Conservation (phyloP, 257 asterid species). For the Nemophila menziesii region DNA sequence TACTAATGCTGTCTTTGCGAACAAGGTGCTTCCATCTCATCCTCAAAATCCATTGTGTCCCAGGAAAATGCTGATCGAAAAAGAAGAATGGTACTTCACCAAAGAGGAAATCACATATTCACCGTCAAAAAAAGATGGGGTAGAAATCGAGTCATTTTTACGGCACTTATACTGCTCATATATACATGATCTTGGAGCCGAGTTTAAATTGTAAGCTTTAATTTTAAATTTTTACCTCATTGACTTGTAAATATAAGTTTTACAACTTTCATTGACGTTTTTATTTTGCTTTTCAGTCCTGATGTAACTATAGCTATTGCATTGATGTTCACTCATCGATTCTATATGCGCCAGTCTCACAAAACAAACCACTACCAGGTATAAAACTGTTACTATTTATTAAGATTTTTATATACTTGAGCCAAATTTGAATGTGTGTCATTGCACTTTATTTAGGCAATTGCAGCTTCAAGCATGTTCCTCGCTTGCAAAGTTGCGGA, state of each 20-base stretch:
- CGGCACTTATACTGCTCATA: conserved; percentile 34
- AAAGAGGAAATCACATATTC: conserved; percentile 39
- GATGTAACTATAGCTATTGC: conserved; percentile 54
- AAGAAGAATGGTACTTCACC: conserved; percentile 35
- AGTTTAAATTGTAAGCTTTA: conserved; percentile 46
- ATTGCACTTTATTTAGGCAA: conserved; percentile 28
- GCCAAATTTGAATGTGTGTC: conserved; percentile 13
- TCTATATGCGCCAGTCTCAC: conserved; percentile 57
- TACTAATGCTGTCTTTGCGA: conserved; percentile 6
- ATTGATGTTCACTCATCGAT: conserved; percentile 47
- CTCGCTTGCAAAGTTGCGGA: conserved; percentile 54
- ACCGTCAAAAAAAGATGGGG: conserved; percentile 57
- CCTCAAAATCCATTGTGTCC: conserved; percentile 11
- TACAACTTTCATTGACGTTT: conserved; percentile 4
- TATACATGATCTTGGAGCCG: conserved; percentile 47
- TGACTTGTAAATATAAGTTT: background rate
- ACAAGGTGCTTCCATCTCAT: conserved; percentile 27
- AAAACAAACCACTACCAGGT: conserved; percentile 65
- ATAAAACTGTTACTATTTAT: too few species aligned
- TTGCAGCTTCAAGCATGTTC: conserved; percentile 48
- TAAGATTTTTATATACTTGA: conserved; percentile 5
- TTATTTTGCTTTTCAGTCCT: conserved; percentile 34
- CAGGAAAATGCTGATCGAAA: conserved; percentile 11
- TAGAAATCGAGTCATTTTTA: conserved; percentile 33
- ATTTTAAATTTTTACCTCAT: background rate